A percentile compares a stretch with the other conserved stretches of the same genome.
These are phyloP conservation scores for Lentinula boryana DNA, from an alignment of 768 basidiomycete species.

Conservation along the genomic window DNA sequence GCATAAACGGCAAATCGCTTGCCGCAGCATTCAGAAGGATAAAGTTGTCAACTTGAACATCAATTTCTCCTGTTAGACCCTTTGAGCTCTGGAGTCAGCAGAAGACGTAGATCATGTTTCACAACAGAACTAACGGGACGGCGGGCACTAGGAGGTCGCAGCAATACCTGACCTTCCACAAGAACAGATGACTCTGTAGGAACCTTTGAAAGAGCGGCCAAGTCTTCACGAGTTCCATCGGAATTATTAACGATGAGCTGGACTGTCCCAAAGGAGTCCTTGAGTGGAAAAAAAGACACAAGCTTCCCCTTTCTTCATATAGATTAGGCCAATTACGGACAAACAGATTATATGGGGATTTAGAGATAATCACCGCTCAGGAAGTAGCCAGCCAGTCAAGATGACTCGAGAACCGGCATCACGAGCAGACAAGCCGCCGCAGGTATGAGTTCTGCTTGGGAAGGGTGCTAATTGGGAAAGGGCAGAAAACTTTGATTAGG, in stretches of 20 bases:
- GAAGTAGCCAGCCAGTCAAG: constrained; percentile 78
- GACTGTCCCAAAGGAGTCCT: constrained; percentile 68
- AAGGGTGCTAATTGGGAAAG: constrained; percentile 42
- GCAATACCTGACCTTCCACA: constrained; percentile 65
- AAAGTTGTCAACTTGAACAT: constrained; percentile 67
- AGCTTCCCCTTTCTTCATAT: constrained; percentile 58
- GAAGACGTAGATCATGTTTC: not conserved
- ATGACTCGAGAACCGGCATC: constrained; percentile 57
- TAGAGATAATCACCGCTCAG: constrained; percentile 61
- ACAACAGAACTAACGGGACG: constrained; percentile 44
- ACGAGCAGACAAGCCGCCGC: constrained; percentile 46
- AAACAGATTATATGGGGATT: constrained; percentile 22
- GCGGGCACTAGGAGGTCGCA: constrained; percentile 56
- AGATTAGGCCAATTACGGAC: constrained; percentile 24
- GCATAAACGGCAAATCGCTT: constrained; percentile 72
- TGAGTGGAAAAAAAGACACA: constrained; percentile 83
- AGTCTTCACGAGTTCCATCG: constrained; percentile 19
- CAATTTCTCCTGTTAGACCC: constrained; percentile 69
- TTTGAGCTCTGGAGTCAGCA: constrained; percentile 18
- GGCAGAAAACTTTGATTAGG: constrained; percentile 4
- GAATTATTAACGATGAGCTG: constrained; percentile 69
- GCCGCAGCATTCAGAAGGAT: constrained; percentile 78
- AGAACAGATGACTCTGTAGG: constrained; percentile 77
- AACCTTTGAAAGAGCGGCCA: constrained; percentile 47
- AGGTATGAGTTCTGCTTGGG: constrained; percentile 56